These are phyloP conservation scores for Trichocomaceae sp. DNA, from an alignment of 2,329 filamentous ascomycete species.

Conservation along the genomic window DNA sequence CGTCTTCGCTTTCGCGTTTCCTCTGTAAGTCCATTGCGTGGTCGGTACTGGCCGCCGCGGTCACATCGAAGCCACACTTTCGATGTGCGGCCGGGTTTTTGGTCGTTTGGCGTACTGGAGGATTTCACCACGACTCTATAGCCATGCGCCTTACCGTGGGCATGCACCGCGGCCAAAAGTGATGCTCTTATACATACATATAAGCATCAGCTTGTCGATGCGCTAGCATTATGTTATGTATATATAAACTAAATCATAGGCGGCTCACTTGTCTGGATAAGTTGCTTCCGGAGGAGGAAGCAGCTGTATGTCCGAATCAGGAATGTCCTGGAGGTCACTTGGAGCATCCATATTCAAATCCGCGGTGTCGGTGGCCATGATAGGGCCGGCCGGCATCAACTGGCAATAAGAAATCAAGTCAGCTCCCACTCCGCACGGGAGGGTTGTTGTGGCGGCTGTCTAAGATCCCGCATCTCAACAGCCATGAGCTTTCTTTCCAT, in stretches of 20 bases:
- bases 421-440: constrained; percentile 2
- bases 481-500: background rate
- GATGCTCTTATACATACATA: constrained; percentile 22
- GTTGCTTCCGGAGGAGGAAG: constrained; percentile 39
- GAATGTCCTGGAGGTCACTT: constrained; percentile 41
- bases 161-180: constrained; percentile 36
- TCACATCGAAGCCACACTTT: constrained; percentile 42
- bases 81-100: constrained; percentile 39
- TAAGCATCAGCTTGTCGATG: background rate
- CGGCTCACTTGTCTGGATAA: constrained; percentile 37
- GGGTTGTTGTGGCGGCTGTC: background rate
- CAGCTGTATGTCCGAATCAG: constrained; percentile 37
- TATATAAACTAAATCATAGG: background rate
- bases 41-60: constrained; percentile 40
- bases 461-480: background rate
- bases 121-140: constrained; percentile 43
- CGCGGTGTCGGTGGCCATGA: constrained; percentile 34
- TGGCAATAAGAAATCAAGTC: constrained; percentile 5
- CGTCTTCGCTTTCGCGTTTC: constrained; percentile 40
- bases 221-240: background rate
- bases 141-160: constrained; percentile 37
- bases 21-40: constrained; percentile 40
- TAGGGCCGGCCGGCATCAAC: constrained; percentile 14
- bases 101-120: constrained; percentile 41
- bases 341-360: constrained; percentile 41